Evolutionary conservation across 208 protist species (phyloP).

Genomic region (Leishmania martiniquensis): DNA sequence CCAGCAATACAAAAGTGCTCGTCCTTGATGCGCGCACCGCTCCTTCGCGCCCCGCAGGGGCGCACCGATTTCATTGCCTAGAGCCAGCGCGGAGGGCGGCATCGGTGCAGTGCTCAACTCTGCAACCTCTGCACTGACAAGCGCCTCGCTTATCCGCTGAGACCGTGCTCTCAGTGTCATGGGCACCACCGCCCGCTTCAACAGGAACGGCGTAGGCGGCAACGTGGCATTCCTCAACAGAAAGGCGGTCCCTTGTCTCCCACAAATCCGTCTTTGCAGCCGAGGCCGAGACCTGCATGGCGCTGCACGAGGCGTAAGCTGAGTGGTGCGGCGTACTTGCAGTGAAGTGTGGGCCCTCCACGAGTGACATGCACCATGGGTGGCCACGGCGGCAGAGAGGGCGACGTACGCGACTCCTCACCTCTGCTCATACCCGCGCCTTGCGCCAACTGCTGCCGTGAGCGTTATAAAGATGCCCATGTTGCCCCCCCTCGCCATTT

Average conservation of each 20-base stretch:
- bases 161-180: conserved; percentile 1
- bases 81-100: background rate
- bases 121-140: background rate
- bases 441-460: background rate
- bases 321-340: too few relatives aligned
- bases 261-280: conserved; percentile 7
- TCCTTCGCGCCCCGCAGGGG: background rate
- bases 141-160: conserved; percentile 11
- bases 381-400: too few relatives aligned
- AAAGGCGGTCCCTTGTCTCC: conserved; percentile 6
- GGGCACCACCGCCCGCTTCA: background rate
- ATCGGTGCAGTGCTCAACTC: conserved; percentile 1
- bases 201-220: background rate
- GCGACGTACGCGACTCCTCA: too few relatives aligned
- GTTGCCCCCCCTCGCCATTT: background rate
- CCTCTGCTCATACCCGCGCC: background rate
- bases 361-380: too few relatives aligned
- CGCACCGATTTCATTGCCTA: background rate
- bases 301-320: background rate
- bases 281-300: background rate
- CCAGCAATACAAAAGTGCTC: background rate
- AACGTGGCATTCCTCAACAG: background rate
- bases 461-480: background rate
- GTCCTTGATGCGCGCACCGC: background rate
- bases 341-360: too few relatives aligned